Evolutionary conservation across 345 rosid genomes (phyloP).

Genomic region (Hypericum perforatum): DNA sequence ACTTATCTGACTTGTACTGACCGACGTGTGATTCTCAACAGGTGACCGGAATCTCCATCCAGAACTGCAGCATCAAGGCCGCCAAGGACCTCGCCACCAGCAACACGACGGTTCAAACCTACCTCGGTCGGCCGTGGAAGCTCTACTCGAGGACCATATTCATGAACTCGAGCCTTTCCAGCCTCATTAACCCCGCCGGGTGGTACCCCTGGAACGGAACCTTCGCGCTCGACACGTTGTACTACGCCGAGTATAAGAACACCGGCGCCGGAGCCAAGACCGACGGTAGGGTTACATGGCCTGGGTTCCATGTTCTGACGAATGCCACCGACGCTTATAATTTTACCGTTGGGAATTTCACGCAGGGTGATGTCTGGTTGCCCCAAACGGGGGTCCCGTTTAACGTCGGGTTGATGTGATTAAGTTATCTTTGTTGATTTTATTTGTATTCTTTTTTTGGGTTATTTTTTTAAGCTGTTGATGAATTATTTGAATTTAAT

Average conservation of each 20-base stretch:
- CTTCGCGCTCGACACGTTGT: conserved; percentile 48
- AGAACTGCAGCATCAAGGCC: not conserved
- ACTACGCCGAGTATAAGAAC: conserved; percentile 61
- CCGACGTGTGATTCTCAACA: too few relatives aligned
- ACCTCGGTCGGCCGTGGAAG: conserved; percentile 4
- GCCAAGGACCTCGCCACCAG: not conserved
- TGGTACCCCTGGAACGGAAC: not conserved
- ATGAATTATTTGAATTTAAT: too few relatives aligned
- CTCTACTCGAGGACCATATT: not conserved
- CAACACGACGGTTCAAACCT: not conserved
- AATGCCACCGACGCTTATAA: conserved; percentile 33
- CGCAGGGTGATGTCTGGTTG: conserved; percentile 50
- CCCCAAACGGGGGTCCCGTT: conserved; percentile 51
- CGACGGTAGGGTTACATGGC: conserved; percentile 49
- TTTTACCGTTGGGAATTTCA: conserved; percentile 44
- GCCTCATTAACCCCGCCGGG: not conserved
- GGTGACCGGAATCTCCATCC: not conserved
- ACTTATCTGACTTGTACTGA: too few relatives aligned
- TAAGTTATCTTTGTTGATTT: too few relatives aligned
- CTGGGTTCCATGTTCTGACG: conserved; percentile 48
- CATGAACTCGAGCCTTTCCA: not conserved
- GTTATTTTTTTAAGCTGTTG: too few relatives aligned
- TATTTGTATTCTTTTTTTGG: too few relatives aligned
- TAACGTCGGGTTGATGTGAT: conserved; percentile 28
- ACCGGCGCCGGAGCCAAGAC: conserved; percentile 61